Evolutionary conservation across 2,329 filamentous ascomycete species (phyloP), one percentile per base, ranked within the genome.

Genomic region (Penicillium sp.): DNA sequence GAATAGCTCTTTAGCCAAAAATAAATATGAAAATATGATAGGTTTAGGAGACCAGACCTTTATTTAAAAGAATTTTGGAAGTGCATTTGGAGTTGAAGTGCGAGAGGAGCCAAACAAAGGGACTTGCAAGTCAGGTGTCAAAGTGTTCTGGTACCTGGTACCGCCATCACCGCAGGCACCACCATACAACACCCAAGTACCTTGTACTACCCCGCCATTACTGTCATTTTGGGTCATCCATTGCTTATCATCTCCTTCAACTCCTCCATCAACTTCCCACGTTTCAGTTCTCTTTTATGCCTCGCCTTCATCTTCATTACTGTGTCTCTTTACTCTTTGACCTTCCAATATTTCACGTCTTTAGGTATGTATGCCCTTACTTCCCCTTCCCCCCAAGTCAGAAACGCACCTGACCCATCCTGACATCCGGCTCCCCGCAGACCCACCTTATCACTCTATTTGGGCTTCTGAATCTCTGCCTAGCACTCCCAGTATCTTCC

Each of bases 401-500:
- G 39, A 49, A n/a, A 42, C 34, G 39, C 48, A 39, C 49, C 43
- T 32, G 50, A 51, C 31, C 38, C 16, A 14, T 42, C 29, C 49
- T 51, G 29, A 55, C 42, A 47, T 48, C 43, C 32, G 43, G 22
- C 42, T 46, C 53, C 46, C 56, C 53, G 53, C 53, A 56, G 53
- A 55, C 53, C 53, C 53, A 55, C 53, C 53, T 55, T 46, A 55
- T 55, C 53, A 40, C 53, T 55, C 53, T 38, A 51, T 55, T 44
- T 52, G 34, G 53, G 53, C 53, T 42, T 43, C 32, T 43, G 18
- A 35, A 39, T 52, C 26, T 55, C 45, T 55, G 38, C 45, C 47
- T 50, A 43, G 50, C 35, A 48, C 47, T 50, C 47, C 14, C 32
- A 55, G 53, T 55, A 55, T 52, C 48, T 55, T 45, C 53, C 35